Evolutionary conservation across 768 basidiomycete species (phyloP).

Genomic region (Calocera viscosa): DNA sequence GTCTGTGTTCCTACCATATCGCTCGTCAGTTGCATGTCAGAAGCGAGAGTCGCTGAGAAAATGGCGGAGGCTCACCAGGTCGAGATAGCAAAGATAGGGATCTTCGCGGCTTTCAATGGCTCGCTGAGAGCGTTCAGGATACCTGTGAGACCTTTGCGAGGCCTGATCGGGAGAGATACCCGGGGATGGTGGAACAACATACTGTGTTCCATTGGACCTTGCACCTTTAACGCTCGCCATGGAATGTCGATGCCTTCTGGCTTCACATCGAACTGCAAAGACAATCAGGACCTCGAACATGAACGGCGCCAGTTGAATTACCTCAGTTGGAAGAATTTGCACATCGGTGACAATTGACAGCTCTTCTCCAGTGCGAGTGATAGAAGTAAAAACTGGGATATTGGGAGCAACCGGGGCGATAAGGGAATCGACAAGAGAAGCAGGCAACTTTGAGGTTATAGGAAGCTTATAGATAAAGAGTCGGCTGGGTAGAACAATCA

Average conservation of each 20-base stretch:
- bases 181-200: not conserved
- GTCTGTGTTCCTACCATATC: conserved; percentile 46
- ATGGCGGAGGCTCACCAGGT: conserved; percentile 38
- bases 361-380: conserved; percentile 50
- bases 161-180: not conserved
- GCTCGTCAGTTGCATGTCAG: not conserved
- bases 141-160: conserved; percentile 39
- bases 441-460: conserved; percentile 28
- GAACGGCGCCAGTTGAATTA: not conserved
- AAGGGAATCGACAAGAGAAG: conserved; percentile 20
- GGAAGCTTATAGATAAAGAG: conserved; percentile 40
- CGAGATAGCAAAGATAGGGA: conserved; percentile 49
- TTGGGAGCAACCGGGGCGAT: conserved; percentile 23
- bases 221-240: conserved; percentile 32
- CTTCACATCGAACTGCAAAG: conserved; percentile 29
- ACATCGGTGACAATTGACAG: conserved; percentile 44
- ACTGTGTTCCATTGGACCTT: conserved; percentile 58
- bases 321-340: conserved; percentile 20
- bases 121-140: conserved; percentile 42
- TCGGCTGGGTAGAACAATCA: conserved; percentile 34
- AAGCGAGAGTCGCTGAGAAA: not conserved
- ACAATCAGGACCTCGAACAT: not conserved
- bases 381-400: conserved; percentile 35
- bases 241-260: conserved; percentile 31
- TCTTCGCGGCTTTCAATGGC: conserved; percentile 39